Conservation (phyloP, 2,329 filamentous ascomycete species). For the Xylariaceae sp. region DNA sequence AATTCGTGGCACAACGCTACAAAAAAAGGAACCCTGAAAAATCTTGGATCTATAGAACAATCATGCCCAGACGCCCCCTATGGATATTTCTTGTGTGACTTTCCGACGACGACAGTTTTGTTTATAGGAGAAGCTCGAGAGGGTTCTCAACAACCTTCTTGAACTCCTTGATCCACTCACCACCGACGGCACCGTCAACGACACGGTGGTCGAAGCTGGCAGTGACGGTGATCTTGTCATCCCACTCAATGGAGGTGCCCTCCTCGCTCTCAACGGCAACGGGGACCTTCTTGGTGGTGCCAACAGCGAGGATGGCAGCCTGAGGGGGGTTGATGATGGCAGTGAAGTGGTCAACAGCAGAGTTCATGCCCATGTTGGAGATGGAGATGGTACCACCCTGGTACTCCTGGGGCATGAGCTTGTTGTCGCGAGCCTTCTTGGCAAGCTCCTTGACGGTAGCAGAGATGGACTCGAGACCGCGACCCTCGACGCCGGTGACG, state of each 20-base stretch:
- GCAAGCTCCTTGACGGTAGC: slow-evolving; percentile 89
- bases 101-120: neutral
- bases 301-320: slow-evolving; percentile 89
- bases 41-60: slow-evolving; percentile 30
- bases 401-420: slow-evolving; percentile 99
- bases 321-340: slow-evolving; percentile 99
- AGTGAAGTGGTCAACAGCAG: slow-evolving; percentile 92
- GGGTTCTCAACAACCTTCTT: slow-evolving; percentile 99
- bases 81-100: slow-evolving; percentile 10
- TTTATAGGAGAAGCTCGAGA: slow-evolving; percentile 83
- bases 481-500: slow-evolving; percentile 79
- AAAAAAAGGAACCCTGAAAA: slow-evolving; percentile 22
- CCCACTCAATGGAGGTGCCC: slow-evolving; percentile 77
- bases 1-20: slow-evolving; percentile 30
- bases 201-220: slow-evolving; percentile 99
- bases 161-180: slow-evolving; percentile 92
- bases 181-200: slow-evolving; percentile 91
- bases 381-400: slow-evolving; percentile 98
- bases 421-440: slow-evolving; percentile 91
- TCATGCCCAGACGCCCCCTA: slow-evolving; percentile 29
- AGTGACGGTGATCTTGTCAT: slow-evolving; percentile 94
- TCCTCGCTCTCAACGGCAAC: slow-evolving; percentile 81
- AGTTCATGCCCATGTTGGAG: slow-evolving; percentile 99
- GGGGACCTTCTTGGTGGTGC: slow-evolving; percentile 92
- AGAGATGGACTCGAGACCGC: slow-evolving; percentile 85